Evolutionary conservation across 2,329 filamentous ascomycete species (phyloP).

Genomic region (Colletotrichum sp.): DNA sequence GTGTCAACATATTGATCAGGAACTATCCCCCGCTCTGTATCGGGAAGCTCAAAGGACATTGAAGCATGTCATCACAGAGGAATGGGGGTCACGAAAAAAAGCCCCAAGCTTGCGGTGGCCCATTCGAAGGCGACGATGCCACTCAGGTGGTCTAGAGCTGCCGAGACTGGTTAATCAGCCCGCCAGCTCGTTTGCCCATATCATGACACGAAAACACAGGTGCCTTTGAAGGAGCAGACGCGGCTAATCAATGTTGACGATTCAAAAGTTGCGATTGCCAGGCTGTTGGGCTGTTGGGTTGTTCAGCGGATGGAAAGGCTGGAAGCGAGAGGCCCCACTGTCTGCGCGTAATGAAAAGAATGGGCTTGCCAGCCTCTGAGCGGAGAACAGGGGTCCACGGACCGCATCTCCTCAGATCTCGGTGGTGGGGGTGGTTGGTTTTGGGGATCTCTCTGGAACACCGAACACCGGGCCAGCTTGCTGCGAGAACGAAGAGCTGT

Average conservation of each 20-base stretch:
- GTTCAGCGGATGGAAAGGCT: background rate
- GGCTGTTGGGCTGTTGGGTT: background rate
- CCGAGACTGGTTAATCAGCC: background rate
- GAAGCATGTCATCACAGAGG: background rate
- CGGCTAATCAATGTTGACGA: background rate
- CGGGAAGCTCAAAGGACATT: background rate
- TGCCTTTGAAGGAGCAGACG: background rate
- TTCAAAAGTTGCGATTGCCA: background rate
- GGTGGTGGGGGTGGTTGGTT: conserved; percentile 7
- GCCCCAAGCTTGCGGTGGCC: background rate
- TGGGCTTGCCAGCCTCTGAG: background rate
- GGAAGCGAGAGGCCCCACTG: background rate
- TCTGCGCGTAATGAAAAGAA: conserved; percentile 7
- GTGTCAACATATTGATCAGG: background rate
- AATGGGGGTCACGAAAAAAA: background rate
- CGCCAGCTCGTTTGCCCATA: background rate
- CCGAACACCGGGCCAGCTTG: background rate
- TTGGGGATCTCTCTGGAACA: background rate
- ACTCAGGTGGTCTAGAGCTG: background rate
- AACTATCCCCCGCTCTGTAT: background rate
- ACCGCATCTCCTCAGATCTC: conserved; percentile 4
- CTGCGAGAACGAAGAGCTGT: background rate
- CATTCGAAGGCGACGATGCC: background rate
- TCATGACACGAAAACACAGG: background rate
- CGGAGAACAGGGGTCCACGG: conserved; percentile 8